These are phyloP conservation scores for Lanzia echinophila DNA, from an alignment of 2,329 filamentous ascomycete species.

Conservation along the genomic window DNA sequence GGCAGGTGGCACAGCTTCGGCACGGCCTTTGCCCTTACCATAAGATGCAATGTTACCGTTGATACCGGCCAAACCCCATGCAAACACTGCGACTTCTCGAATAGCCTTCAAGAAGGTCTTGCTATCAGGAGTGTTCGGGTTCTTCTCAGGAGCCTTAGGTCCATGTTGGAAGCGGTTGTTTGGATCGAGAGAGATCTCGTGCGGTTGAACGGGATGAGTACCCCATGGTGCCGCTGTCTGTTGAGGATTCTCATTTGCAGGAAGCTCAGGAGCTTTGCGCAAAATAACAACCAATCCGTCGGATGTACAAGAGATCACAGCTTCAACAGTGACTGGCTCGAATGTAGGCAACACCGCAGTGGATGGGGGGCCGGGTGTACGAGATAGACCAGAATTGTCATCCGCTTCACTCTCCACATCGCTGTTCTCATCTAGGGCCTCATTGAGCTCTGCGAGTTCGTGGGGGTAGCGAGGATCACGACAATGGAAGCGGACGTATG, in stretches of 20 bases:
- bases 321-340: conserved; percentile 65
- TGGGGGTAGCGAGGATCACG: conserved; percentile 59
- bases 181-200: conserved; percentile 30
- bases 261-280: conserved; percentile 62
- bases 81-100: conserved; percentile 80
- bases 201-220: conserved; percentile 52
- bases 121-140: conserved; percentile 46
- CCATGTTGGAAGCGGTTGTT: conserved; percentile 38
- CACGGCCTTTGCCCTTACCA: conserved; percentile 52
- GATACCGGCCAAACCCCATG: conserved; percentile 75
- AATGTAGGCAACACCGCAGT: conserved; percentile 19
- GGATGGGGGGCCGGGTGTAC: conserved; percentile 4
- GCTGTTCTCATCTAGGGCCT: conserved; percentile 35
- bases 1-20: conserved; percentile 55
- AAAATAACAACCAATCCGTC: conserved; percentile 80
- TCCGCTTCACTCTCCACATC: conserved; percentile 30
- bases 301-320: conserved; percentile 85
- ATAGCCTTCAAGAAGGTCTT: conserved; percentile 72
- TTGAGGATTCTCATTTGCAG: conserved; percentile 48
- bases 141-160: conserved; percentile 36
- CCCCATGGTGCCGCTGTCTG: conserved; percentile 79
- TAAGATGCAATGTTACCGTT: conserved; percentile 67
- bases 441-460: conserved; percentile 39
- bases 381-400: conserved; percentile 1
- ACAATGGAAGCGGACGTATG: conserved; percentile 81